Evolutionary conservation across 768 basidiomycete species (phyloP).

Genomic region (Macrocybe gigantea): DNA sequence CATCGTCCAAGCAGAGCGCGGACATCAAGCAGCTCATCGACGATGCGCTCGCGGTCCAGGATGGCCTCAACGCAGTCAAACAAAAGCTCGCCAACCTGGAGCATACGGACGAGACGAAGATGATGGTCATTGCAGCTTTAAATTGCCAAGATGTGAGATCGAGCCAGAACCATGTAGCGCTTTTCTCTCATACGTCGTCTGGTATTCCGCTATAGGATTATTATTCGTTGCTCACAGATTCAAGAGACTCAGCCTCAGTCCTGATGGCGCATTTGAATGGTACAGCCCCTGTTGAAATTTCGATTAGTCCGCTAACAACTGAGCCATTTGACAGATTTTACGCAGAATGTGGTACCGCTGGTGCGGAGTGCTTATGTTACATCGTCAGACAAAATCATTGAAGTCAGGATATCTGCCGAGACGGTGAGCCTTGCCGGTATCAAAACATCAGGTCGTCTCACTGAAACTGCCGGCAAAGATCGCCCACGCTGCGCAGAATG

Average conservation of each 20-base stretch:
- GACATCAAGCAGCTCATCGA: constrained; percentile 4
- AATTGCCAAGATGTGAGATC: constrained; percentile 3
- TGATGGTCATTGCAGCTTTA: background rate
- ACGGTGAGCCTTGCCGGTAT: background rate
- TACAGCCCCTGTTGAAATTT: background rate
- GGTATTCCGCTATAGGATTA: background rate
- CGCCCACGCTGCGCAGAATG: no score
- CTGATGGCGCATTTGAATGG: constrained; percentile 1
- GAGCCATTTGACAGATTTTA: constrained; percentile 1
- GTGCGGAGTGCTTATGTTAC: background rate
- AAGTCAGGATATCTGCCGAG: constrained; percentile 5
- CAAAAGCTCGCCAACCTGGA: constrained; percentile 1
- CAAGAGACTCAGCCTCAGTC: constrained; percentile 2
- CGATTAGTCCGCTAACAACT: background rate
- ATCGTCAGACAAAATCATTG: constrained; percentile 1
- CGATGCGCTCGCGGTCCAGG: constrained; percentile 3
- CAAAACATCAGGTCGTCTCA: no score
- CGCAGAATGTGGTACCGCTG: constrained; percentile 2
- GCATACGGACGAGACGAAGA: background rate
- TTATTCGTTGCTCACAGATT: background rate
- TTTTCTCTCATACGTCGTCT: background rate
- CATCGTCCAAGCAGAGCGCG: background rate
- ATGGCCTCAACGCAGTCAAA: constrained; percentile 3
- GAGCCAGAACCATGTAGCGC: no score
- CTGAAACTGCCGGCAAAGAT: no score